phyloP scores from a whole-genome alignment of 78 protist genomes.

The Monocercomonoides exilis region DNA sequence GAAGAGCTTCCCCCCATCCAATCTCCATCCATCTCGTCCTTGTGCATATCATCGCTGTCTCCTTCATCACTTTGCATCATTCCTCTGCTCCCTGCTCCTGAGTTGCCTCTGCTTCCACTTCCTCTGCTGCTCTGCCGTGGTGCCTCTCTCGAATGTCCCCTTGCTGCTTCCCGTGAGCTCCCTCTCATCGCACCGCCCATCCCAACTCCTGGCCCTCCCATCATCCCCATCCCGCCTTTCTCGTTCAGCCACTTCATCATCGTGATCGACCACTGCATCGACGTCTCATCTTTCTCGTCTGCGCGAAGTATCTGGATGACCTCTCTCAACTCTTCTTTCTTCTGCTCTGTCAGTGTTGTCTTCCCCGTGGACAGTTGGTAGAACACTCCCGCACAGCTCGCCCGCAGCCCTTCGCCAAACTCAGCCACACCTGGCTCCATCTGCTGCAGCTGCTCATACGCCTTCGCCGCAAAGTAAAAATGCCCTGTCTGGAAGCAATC shows the following conservation, averaged over 20 bases:
- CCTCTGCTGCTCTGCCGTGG: too few relatives aligned
- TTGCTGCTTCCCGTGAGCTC: too few relatives aligned
- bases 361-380: background rate
- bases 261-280: background rate
- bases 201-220: too few relatives aligned
- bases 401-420: background rate
- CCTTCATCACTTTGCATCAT: too few relatives aligned
- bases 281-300: background rate
- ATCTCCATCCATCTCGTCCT: too few relatives aligned
- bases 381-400: background rate
- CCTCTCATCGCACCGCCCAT: too few relatives aligned
- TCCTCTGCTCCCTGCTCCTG: too few relatives aligned
- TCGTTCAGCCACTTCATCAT: background rate
- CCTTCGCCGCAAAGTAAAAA: background rate
- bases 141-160: too few relatives aligned
- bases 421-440: background rate
- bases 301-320: background rate
- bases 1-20: too few relatives aligned
- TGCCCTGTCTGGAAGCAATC: slow-evolving; percentile 56
- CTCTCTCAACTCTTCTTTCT: background rate
- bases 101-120: too few relatives aligned
- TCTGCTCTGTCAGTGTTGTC: background rate
- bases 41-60: too few relatives aligned
- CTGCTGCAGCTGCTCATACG: background rate
- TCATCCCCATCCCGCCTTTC: too few relatives aligned